These are phyloP conservation scores for Colletotrichum shisoi DNA, from an alignment of 2,329 filamentous ascomycete species.

Conservation along the genomic window DNA sequence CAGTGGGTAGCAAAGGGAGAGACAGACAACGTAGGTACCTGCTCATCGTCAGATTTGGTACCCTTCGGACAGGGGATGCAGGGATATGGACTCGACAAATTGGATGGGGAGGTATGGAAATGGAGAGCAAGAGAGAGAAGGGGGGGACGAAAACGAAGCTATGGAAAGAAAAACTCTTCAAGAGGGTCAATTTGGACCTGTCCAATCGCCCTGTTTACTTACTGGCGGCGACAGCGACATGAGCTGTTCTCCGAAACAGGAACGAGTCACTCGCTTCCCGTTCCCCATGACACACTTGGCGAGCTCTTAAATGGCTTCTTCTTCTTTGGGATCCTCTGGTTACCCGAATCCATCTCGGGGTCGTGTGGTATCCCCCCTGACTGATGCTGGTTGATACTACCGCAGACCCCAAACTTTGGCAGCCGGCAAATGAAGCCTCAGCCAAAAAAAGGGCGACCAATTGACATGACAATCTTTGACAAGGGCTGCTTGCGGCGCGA, in stretches of 20 bases:
- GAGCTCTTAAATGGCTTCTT: constrained; percentile 9
- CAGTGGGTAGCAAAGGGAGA: constrained; percentile 5
- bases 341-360: constrained; percentile 13
- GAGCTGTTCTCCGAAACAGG: constrained; percentile 5
- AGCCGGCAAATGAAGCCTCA: constrained; percentile 32
- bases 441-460: constrained; percentile 13
- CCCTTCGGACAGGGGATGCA: constrained; percentile 14
- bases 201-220: not conserved
- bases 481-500: constrained; percentile 15
- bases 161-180: constrained; percentile 10
- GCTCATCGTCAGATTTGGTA: constrained; percentile 10
- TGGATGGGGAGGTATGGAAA: not conserved
- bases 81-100: constrained; percentile 7
- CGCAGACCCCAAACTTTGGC: constrained; percentile 7
- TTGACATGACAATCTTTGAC: constrained; percentile 29
- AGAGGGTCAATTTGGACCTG: not conserved
- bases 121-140: not conserved
- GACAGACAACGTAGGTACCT: constrained; percentile 5
- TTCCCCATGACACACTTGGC: constrained; percentile 26
- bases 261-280: not conserved
- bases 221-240: constrained; percentile 7
- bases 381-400: constrained; percentile 9
- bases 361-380: constrained; percentile 4
- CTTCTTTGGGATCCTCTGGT: constrained; percentile 24
- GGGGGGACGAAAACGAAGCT: not conserved